A percentile compares a stretch with the other conserved stretches of the same genome.
Evolutionary conservation across 2,329 filamentous ascomycete genomes (phyloP).

Genomic region (Aspergillus sp.): DNA sequence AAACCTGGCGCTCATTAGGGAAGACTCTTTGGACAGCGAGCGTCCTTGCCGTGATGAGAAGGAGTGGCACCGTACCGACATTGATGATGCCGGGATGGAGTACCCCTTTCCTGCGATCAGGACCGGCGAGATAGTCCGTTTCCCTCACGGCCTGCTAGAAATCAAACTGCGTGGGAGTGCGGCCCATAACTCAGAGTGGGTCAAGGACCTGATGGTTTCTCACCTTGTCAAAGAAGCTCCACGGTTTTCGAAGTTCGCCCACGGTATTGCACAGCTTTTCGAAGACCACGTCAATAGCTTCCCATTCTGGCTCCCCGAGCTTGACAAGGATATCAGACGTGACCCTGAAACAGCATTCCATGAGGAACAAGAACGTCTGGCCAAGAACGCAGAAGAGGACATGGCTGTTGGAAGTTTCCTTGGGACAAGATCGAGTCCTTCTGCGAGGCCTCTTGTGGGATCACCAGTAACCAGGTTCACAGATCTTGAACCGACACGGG

Average conservation of each 20-base stretch:
- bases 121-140: constrained; percentile 85
- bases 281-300: constrained; percentile 95
- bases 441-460: constrained; percentile 29
- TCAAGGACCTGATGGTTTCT: constrained; percentile 86
- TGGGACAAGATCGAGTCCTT: constrained; percentile 49
- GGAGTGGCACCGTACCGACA: constrained; percentile 88
- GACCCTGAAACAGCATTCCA: constrained; percentile 89
- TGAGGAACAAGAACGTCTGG: constrained; percentile 81
- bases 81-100: constrained; percentile 77
- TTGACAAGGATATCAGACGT: constrained; percentile 90
- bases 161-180: constrained; percentile 70
- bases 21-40: constrained; percentile 71
- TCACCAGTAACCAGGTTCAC: constrained; percentile 32
- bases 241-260: constrained; percentile 94
- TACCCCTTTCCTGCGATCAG: constrained; percentile 87
- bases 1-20: constrained; percentile 80
- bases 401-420: constrained; percentile 87
- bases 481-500: constrained; percentile 25
- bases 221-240: constrained; percentile 88
- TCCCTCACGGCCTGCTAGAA: constrained; percentile 87
- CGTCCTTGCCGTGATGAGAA: constrained; percentile 86
- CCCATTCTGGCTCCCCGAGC: constrained; percentile 90
- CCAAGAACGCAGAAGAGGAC: constrained; percentile 80
- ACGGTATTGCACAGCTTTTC: constrained; percentile 87
- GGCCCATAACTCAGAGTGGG: constrained; percentile 74